phyloP scores from a whole-genome alignment of 139 green algal genomes.

The Chlamydomonas sp. region DNA sequence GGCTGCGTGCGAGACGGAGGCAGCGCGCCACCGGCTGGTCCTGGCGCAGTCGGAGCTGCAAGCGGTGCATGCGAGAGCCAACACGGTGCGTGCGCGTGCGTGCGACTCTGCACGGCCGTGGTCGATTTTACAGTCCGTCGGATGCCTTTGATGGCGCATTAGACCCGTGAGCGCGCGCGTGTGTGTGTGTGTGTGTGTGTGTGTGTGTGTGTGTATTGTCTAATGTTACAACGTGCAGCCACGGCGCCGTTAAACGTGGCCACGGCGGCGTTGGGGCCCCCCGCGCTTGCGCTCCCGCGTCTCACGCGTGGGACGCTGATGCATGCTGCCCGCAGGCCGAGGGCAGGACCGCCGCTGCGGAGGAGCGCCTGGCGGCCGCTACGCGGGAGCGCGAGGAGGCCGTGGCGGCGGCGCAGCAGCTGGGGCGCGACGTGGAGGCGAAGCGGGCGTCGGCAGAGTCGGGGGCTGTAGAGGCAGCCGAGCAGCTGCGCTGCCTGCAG shows the following conservation, averaged over 20 bases:
- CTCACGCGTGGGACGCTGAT: neutral
- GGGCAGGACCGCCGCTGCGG: neutral
- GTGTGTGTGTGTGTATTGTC: too few species aligned
- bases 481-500: neutral
- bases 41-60: conserved; percentile 1
- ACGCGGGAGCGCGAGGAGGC: neutral
- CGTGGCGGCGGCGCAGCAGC: neutral
- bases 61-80: too few species aligned
- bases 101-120: too few species aligned
- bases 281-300: too few species aligned
- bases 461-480: neutral
- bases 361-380: neutral
- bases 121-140: too few species aligned
- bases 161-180: too few species aligned
- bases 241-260: too few species aligned
- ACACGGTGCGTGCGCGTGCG: conserved; percentile 1
- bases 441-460: neutral
- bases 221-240: too few species aligned
- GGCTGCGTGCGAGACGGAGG: neutral
- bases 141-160: too few species aligned
- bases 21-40: neutral
- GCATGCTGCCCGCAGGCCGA: neutral
- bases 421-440: conserved; percentile 15
- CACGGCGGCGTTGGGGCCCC: too few species aligned
- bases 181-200: too few species aligned